Conservation (phyloP, 345 rosid genomes). For the Salix udensis region DNA sequence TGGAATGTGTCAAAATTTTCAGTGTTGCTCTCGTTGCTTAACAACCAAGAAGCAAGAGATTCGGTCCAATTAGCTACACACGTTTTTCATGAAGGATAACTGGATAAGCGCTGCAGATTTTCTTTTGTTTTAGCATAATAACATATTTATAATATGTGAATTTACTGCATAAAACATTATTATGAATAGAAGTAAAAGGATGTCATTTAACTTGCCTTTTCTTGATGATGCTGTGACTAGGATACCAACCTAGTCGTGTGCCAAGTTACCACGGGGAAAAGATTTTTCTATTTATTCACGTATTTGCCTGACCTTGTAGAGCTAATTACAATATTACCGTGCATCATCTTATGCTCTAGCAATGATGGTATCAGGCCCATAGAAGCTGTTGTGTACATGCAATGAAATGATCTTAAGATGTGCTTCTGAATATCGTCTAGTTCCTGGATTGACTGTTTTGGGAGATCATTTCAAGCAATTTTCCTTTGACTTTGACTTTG, state of each 20-base stretch:
- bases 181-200: too few species aligned
- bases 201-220: too few species aligned
- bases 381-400: conserved; percentile 75
- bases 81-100: too few species aligned
- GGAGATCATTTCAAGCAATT: neutral
- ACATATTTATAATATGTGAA: too few species aligned
- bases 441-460: neutral
- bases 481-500: neutral
- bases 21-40: neutral
- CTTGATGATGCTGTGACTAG: too few species aligned
- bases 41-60: neutral
- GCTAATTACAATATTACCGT: neutral
- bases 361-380: conserved; percentile 55
- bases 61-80: neutral
- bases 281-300: neutral
- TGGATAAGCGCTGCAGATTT: too few species aligned
- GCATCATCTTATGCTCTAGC: neutral
- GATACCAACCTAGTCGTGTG: too few species aligned
- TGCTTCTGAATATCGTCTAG: conserved; percentile 26
- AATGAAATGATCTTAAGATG: conserved; percentile 74
- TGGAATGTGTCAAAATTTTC: neutral
- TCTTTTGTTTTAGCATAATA: too few species aligned
- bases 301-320: neutral
- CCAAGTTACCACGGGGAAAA: neutral
- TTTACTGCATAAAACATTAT: too few species aligned